Conservation (phyloP, 2,329 filamentous ascomycete genomes). For the Rhytidhysteron rufulum region DNA sequence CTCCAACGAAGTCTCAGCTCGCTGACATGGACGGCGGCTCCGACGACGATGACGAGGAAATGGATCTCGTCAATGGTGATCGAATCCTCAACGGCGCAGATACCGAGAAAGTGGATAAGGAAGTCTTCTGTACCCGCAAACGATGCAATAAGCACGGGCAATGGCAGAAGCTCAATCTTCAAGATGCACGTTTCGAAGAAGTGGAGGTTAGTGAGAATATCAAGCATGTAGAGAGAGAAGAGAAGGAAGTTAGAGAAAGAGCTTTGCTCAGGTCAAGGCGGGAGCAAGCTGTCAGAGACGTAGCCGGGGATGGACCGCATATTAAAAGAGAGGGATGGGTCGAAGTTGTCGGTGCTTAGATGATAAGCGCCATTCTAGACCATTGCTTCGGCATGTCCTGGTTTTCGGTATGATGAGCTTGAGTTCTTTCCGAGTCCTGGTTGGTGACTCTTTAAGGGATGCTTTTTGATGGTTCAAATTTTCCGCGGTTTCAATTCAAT, state of each 20-base stretch:
- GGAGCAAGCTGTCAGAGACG: constrained; percentile 25
- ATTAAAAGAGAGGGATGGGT: constrained; percentile 30
- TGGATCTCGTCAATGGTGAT: constrained; percentile 6
- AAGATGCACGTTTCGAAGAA: constrained; percentile 47
- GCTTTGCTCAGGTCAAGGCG: constrained; percentile 38
- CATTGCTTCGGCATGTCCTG: too few species aligned
- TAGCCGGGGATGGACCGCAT: constrained; percentile 20
- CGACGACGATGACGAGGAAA: constrained; percentile 6
- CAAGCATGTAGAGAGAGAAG: constrained; percentile 43
- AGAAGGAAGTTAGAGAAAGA: constrained; percentile 42
- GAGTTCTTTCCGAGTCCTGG: too few species aligned
- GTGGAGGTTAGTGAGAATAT: constrained; percentile 44
- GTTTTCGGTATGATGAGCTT: too few species aligned
- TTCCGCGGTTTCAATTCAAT: too few species aligned
- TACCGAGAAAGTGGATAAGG: constrained; percentile 16
- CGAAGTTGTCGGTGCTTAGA: constrained; percentile 22
- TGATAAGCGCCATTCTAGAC: too few species aligned
- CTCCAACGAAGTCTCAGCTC: constrained; percentile 20
- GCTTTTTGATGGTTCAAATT: too few species aligned
- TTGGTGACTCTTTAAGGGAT: too few species aligned
- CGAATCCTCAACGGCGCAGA: constrained; percentile 2
- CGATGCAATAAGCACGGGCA: constrained; percentile 47
- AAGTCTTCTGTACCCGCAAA: constrained; percentile 41
- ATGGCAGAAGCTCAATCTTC: constrained; percentile 47
- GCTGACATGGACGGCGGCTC: not conserved